Percentiles rank a stretch among this genome's conserved stretches.
phyloP scores from a whole-genome alignment of 2,329 filamentous ascomycete genomes.

The Epichloe sp. region DNA sequence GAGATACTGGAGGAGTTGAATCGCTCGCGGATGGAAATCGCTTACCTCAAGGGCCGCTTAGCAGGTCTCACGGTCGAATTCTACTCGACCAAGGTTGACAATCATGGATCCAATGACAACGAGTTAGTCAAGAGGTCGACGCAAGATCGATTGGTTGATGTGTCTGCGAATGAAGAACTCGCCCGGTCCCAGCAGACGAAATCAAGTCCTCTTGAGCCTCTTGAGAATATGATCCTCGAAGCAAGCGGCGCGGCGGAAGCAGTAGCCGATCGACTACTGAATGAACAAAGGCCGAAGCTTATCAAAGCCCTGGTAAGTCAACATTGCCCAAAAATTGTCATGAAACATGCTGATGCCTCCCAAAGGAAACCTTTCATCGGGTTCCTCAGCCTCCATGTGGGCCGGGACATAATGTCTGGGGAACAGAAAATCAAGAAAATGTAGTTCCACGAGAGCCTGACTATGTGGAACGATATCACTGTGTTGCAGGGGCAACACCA shows the following conservation, averaged over 20 bases:
- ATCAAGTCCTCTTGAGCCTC: too few species aligned
- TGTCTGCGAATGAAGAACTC: neutral
- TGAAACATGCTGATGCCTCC: neutral
- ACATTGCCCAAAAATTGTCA: neutral
- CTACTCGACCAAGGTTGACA: neutral
- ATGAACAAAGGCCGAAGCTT: neutral
- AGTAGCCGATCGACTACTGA: neutral
- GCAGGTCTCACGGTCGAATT: constrained; percentile 4
- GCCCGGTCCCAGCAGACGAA: neutral
- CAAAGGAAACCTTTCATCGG: neutral
- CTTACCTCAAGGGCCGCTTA: constrained; percentile 8
- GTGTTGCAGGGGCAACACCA: neutral
- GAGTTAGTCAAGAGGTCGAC: neutral
- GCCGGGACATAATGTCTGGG: too few species aligned
- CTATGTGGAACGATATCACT: neutral
- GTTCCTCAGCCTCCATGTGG: neutral
- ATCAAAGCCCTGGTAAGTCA: neutral
- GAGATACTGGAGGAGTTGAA: neutral
- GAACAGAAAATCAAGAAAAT: neutral
- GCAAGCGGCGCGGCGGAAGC: neutral
- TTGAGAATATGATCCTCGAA: neutral
- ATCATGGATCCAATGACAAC: neutral
- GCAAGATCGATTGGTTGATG: neutral
- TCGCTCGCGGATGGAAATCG: neutral
- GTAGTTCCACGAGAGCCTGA: neutral